These are phyloP conservation scores for Tulasnella sp. DNA, from an alignment of 768 basidiomycete species.

Conservation along the genomic window DNA sequence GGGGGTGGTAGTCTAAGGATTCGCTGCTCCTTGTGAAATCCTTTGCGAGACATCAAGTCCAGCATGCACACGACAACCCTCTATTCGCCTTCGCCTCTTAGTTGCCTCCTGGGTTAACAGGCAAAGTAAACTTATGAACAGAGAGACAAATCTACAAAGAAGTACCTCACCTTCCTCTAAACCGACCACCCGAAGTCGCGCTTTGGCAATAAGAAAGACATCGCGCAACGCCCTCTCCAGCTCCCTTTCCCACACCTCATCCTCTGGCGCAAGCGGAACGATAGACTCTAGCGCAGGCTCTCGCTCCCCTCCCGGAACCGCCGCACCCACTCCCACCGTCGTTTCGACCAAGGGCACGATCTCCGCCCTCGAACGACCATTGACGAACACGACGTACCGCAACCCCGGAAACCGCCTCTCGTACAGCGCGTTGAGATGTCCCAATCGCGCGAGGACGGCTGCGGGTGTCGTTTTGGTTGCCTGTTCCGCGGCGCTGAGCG, in stretches of 20 bases:
- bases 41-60: neutral
- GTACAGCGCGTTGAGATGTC: conserved; percentile 64
- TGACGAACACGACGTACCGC: conserved; percentile 86
- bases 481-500: conserved; percentile 70
- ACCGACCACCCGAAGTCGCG: too few relatives aligned
- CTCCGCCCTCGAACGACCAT: conserved; percentile 56
- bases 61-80: neutral
- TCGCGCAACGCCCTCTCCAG: conserved; percentile 59
- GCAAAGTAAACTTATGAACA: too few relatives aligned
- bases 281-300: conserved; percentile 31
- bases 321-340: conserved; percentile 35
- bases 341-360: conserved; percentile 75
- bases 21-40: neutral
- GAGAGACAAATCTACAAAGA: too few relatives aligned
- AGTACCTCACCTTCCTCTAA: too few relatives aligned
- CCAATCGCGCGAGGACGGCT: conserved; percentile 58
- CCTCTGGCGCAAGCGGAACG: conserved; percentile 28
- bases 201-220: conserved; percentile 65
- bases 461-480: conserved; percentile 46
- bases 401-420: conserved; percentile 60
- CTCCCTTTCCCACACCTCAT: conserved; percentile 50
- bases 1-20: neutral
- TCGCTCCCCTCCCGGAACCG: conserved; percentile 24
- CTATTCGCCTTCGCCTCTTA: neutral
- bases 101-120: too few relatives aligned